Conservation (phyloP, 495 filamentous ascomycete species). For the Podospora appendiculata region DNA sequence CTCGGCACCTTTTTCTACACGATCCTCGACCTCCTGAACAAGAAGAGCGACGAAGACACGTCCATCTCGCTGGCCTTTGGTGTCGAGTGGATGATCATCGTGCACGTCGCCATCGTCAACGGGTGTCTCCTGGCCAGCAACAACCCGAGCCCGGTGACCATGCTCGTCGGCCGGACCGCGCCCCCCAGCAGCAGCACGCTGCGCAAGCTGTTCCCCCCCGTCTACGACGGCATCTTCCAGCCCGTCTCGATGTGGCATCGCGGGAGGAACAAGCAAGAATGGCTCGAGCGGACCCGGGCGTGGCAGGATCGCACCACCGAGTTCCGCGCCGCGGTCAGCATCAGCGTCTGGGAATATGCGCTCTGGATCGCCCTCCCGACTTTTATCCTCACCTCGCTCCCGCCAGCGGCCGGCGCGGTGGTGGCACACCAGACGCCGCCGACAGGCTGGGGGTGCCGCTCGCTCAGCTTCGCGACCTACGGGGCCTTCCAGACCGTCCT, state of each 20-base stretch:
- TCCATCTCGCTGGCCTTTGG: slow-evolving; percentile 39
- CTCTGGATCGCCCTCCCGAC: background rate
- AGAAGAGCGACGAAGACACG: slow-evolving; percentile 33
- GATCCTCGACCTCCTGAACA: slow-evolving; percentile 25
- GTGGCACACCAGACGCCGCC: slow-evolving; percentile 33
- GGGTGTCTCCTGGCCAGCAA: slow-evolving; percentile 6
- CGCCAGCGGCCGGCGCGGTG: background rate
- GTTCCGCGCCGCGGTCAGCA: background rate
- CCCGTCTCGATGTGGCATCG: slow-evolving; percentile 4
- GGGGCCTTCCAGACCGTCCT: slow-evolving; percentile 28
- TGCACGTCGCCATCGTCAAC: slow-evolving; percentile 6
- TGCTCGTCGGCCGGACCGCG: background rate
- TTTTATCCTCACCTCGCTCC: slow-evolving; percentile 23
- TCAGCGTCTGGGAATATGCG: background rate
- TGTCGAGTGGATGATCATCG: slow-evolving; percentile 23
- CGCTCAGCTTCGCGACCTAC: slow-evolving; percentile 34
- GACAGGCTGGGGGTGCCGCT: slow-evolving; percentile 34
- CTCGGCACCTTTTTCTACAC: slow-evolving; percentile 35
- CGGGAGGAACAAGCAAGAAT: slow-evolving; percentile 2
- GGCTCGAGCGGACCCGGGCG: background rate
- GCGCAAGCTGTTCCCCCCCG: background rate
- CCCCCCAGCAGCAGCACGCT: background rate
- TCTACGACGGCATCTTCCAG: background rate
- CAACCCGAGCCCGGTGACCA: slow-evolving; percentile 1
- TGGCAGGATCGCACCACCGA: background rate